Conservation (phyloP, 768 basidiomycete species). For the Trametes sanguinea region DNA sequence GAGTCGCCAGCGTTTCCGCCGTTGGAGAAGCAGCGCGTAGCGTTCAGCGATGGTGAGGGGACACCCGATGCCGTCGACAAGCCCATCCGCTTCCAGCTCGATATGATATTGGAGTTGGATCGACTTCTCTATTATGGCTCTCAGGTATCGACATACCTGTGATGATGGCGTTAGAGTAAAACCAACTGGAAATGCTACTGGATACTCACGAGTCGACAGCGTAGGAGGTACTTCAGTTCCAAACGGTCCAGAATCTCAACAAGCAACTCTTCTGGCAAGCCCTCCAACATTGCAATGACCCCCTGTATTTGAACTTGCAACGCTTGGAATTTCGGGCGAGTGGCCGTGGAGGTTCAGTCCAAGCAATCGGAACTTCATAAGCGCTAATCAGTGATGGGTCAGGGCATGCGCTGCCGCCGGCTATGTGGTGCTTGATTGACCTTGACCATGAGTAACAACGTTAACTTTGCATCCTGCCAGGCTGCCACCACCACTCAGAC, state of each 20-base stretch:
- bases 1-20: slow-evolving; percentile 40
- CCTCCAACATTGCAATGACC: not conserved
- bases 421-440: no score
- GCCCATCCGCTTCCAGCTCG: slow-evolving; percentile 35
- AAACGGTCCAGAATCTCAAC: slow-evolving; percentile 23
- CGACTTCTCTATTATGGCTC: slow-evolving; percentile 24
- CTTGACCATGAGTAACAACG: no score
- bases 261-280: slow-evolving; percentile 24
- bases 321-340: no score
- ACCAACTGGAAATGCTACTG: not conserved
- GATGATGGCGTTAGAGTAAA: no score
- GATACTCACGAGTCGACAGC: slow-evolving; percentile 17
- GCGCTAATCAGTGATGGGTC: no score
- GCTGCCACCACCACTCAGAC: no score
- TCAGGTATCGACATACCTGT: slow-evolving; percentile 31
- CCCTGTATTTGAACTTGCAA: no score
- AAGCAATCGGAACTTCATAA: no score
- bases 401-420: no score
- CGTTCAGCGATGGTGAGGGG: slow-evolving; percentile 33
- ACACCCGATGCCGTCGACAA: slow-evolving; percentile 29
- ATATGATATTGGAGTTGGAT: slow-evolving; percentile 34
- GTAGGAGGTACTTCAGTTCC: slow-evolving; percentile 18
- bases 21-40: slow-evolving; percentile 35
- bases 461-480: no score
- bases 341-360: no score